phyloP scores from a whole-genome alignment of 1,139 yeast species.

The Debaryomyces subglobosus region DNA sequence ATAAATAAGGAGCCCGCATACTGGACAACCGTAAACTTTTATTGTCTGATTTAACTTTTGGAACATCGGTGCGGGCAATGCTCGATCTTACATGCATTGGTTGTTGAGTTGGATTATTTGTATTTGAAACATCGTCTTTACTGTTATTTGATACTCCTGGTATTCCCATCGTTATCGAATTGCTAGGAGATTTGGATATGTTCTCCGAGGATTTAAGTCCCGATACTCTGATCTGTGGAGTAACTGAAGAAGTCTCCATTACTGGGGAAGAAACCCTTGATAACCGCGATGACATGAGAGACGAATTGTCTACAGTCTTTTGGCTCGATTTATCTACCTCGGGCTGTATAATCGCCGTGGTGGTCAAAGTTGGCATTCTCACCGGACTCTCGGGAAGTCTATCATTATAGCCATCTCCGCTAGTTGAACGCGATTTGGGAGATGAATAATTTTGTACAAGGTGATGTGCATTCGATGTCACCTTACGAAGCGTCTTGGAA shows the following conservation, averaged over 20 bases:
- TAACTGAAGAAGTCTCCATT: neutral
- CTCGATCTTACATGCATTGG: conserved; percentile 7
- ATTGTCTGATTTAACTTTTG: conserved; percentile 37
- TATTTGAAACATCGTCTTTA: neutral
- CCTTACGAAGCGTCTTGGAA: conserved; percentile 46
- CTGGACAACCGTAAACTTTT: conserved; percentile 34
- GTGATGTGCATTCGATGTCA: conserved; percentile 47
- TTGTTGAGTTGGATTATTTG: neutral
- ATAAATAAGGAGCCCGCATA: conserved; percentile 19
- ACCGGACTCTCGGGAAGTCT: conserved; percentile 8
- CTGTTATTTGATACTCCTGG: neutral
- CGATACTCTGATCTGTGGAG: conserved; percentile 1
- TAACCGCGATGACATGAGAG: conserved; percentile 1
- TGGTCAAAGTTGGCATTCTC: conserved; percentile 10
- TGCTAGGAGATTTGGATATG: neutral
- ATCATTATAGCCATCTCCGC: conserved; percentile 4
- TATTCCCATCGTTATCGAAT: neutral
- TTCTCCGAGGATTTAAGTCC: conserved; percentile 1
- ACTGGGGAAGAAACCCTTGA: conserved; percentile 5
- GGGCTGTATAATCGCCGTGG: conserved; percentile 3
- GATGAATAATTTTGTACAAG: conserved; percentile 37
- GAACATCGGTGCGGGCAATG: conserved; percentile 14
- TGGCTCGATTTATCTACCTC: neutral
- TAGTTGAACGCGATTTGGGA: conserved; percentile 4
- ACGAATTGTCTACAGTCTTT: neutral